Conservation (phyloP, 2,329 filamentous ascomycete genomes). For the Coniochaeta ligniaria region DNA sequence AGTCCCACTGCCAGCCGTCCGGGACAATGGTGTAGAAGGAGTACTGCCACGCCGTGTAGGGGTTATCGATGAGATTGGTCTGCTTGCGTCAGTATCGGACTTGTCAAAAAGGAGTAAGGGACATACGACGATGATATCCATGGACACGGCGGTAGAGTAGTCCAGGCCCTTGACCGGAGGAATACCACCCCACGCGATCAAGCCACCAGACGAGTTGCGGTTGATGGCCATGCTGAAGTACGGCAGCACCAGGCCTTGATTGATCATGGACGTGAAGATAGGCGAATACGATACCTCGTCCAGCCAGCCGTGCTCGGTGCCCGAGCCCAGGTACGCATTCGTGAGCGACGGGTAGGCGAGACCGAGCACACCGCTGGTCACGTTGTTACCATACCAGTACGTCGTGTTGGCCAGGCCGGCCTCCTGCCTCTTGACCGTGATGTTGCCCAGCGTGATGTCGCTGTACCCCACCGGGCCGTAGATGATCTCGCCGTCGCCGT, state of each 20-base stretch:
- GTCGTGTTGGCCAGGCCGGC: conserved; percentile 41
- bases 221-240: conserved; percentile 40
- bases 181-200: conserved; percentile 40
- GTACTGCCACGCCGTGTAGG: conserved; percentile 32
- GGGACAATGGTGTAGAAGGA: conserved; percentile 48
- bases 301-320: conserved; percentile 28
- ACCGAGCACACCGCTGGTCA: conserved; percentile 43
- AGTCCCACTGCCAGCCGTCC: conserved; percentile 37
- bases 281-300: conserved; percentile 37
- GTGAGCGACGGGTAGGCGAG: conserved; percentile 44
- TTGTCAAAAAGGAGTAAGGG: background rate
- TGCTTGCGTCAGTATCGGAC: conserved; percentile 14
- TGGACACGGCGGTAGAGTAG: conserved; percentile 19
- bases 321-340: conserved; percentile 34
- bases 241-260: conserved; percentile 35
- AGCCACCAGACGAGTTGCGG: conserved; percentile 36
- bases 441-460: conserved; percentile 36
- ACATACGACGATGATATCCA: conserved; percentile 21
- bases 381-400: conserved; percentile 44
- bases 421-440: conserved; percentile 36
- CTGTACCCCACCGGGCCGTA: conserved; percentile 38
- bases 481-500: conserved; percentile 41
- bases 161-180: conserved; percentile 26
- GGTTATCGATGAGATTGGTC: conserved; percentile 32
- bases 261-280: conserved; percentile 40